phyloP scores from a whole-genome alignment of 202 grass and related monocot species.

The Musa balbisiana region DNA sequence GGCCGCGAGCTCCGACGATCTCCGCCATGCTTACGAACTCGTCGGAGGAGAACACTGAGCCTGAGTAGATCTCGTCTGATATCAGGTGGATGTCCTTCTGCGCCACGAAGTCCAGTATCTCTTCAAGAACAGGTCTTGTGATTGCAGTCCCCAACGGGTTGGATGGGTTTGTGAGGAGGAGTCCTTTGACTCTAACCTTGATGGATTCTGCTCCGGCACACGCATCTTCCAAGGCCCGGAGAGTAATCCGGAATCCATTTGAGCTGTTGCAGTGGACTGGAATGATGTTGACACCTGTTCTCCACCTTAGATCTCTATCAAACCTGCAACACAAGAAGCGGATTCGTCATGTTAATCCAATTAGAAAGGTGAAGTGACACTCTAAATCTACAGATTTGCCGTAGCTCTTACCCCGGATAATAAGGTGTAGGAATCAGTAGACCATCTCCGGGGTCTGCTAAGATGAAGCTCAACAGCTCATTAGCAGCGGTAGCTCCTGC shows the following conservation, averaged over 20 bases:
- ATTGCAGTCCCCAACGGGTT: slow-evolving; percentile 78
- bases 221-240: slow-evolving; percentile 47
- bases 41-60: slow-evolving; percentile 54
- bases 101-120: slow-evolving; percentile 52
- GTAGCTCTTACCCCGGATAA: slow-evolving; percentile 68
- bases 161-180: slow-evolving; percentile 88
- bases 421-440: slow-evolving; percentile 84
- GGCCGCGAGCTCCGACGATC: slow-evolving; percentile 40
- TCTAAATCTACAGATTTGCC: not conserved
- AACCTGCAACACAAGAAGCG: slow-evolving; percentile 41
- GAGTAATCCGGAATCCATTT: slow-evolving; percentile 70
- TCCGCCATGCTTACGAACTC: slow-evolving; percentile 79
- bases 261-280: slow-evolving; percentile 74
- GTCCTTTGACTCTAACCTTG: slow-evolving; percentile 35
- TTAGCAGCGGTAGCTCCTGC: slow-evolving; percentile 89
- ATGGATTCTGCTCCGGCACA: slow-evolving; percentile 27
- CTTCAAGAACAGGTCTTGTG: slow-evolving; percentile 27
- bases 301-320: slow-evolving; percentile 79
- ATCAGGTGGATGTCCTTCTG: slow-evolving; percentile 71
- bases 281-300: slow-evolving; percentile 75
- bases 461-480: slow-evolving; percentile 76
- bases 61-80: slow-evolving; percentile 97
- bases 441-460: slow-evolving; percentile 75
- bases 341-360: too few species aligned
- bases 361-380: too few species aligned